Evolutionary conservation across 2,329 filamentous ascomycete genomes (phyloP).

Genomic region (Penicillium hesseltinei): DNA sequence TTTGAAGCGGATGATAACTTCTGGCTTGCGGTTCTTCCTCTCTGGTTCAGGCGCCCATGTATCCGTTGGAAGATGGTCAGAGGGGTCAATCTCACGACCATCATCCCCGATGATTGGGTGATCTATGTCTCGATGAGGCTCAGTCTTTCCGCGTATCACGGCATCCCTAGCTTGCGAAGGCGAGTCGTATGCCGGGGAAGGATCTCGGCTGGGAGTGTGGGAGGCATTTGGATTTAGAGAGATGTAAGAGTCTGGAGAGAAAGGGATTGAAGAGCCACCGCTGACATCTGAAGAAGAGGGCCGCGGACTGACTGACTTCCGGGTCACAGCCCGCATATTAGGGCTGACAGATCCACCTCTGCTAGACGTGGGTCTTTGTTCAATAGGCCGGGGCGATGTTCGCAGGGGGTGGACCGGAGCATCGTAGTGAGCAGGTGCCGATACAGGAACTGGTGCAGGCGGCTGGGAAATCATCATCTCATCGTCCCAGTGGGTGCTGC

Average conservation of each 20-base stretch:
- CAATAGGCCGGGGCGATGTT: slow-evolving; percentile 28
- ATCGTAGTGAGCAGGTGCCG: slow-evolving; percentile 17
- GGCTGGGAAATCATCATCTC: slow-evolving; percentile 26
- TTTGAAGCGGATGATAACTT: slow-evolving; percentile 49
- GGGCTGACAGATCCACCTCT: slow-evolving; percentile 35
- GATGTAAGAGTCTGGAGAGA: slow-evolving; percentile 62
- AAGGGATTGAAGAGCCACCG: slow-evolving; percentile 50
- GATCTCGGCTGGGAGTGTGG: slow-evolving; percentile 33
- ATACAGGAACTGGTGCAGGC: slow-evolving; percentile 20
- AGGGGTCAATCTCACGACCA: slow-evolving; percentile 64
- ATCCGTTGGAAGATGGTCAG: slow-evolving; percentile 63
- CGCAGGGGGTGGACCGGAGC: slow-evolving; percentile 30
- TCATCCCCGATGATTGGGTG: slow-evolving; percentile 63
- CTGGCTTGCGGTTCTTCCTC: slow-evolving; percentile 52
- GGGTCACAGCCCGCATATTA: slow-evolving; percentile 43
- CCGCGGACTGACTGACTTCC: slow-evolving; percentile 60
- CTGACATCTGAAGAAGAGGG: slow-evolving; percentile 46
- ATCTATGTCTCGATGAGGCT: slow-evolving; percentile 41
- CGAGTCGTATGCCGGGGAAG: slow-evolving; percentile 37
- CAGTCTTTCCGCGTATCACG: slow-evolving; percentile 38
- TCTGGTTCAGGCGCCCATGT: slow-evolving; percentile 67
- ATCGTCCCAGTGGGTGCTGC: slow-evolving; percentile 28
- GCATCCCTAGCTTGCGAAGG: slow-evolving; percentile 41
- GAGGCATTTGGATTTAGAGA: slow-evolving; percentile 53
- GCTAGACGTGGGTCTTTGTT: slow-evolving; percentile 26